Conservation (phyloP, 2,329 filamentous ascomycete genomes). For the Emergomyces orientalis region DNA sequence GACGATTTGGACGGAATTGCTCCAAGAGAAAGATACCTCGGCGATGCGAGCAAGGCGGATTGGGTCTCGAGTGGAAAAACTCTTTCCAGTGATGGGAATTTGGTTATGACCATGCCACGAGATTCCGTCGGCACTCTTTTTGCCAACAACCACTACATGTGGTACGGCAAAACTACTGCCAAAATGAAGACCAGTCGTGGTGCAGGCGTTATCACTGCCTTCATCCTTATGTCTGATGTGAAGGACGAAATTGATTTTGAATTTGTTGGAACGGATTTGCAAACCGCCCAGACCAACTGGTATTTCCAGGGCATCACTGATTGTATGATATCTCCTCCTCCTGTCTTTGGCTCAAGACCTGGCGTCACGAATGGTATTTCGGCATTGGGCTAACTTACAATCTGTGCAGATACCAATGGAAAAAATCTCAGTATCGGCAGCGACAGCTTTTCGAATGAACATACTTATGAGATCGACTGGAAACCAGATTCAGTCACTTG, state of each 20-base stretch:
- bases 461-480: constrained; percentile 93
- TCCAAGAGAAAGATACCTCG: constrained; percentile 73
- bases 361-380: not conserved
- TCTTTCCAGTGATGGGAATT: constrained; percentile 50
- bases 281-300: constrained; percentile 81
- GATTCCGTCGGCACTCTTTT: constrained; percentile 80
- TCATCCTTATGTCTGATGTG: constrained; percentile 89
- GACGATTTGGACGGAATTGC: constrained; percentile 59
- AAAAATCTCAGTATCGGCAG: constrained; percentile 52
- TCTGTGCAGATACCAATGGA: constrained; percentile 58
- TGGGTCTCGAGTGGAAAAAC: constrained; percentile 83
- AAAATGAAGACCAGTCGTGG: constrained; percentile 77
- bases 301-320: constrained; percentile 91
- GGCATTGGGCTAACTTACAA: constrained; percentile 1
- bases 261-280: constrained; percentile 73
- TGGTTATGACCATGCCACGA: constrained; percentile 82
- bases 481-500: constrained; percentile 76
- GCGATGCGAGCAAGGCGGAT: constrained; percentile 67
- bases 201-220: constrained; percentile 86
- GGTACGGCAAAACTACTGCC: constrained; percentile 90
- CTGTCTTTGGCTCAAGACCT: not conserved
- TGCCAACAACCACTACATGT: constrained; percentile 78
- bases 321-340: constrained; percentile 51
- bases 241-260: constrained; percentile 99
- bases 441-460: constrained; percentile 67